These are phyloP conservation scores for Phaeolepiota aurea DNA, from an alignment of 768 basidiomycete species.

Conservation along the genomic window DNA sequence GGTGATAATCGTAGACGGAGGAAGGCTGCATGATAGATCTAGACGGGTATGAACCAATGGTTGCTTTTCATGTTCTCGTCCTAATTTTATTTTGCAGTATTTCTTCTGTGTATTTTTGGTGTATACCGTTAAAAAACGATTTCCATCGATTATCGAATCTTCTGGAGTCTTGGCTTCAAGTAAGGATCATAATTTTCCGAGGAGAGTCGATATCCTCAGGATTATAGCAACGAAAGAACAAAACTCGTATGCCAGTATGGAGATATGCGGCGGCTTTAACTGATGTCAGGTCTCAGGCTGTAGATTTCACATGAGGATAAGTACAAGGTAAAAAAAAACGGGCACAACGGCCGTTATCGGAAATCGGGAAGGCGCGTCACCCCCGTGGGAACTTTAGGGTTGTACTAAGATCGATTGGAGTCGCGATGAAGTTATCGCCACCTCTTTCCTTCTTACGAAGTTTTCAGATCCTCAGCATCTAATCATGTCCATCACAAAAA, in stretches of 20 bases:
- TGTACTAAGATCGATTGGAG: conserved; percentile 27
- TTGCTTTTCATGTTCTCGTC: neutral
- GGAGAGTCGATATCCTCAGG: too few relatives aligned
- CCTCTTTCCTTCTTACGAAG: conserved; percentile 11
- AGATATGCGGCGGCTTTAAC: neutral
- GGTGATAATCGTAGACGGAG: conserved; percentile 28
- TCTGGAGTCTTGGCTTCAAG: neutral
- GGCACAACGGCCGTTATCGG: neutral
- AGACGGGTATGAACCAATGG: neutral
- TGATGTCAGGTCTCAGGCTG: neutral
- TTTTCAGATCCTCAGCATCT: conserved; percentile 15
- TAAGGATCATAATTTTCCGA: neutral
- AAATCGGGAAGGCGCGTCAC: neutral
- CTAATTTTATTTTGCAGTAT: neutral
- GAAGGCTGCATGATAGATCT: neutral
- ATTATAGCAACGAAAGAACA: too few relatives aligned
- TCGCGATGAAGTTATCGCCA: conserved; percentile 19
- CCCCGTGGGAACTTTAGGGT: conserved; percentile 31
- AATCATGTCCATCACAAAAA: conserved; percentile 86
- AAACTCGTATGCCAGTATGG: too few relatives aligned
- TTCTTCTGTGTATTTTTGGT: neutral
- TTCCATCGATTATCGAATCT: neutral
- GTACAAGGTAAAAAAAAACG: neutral
- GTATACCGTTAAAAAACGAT: too few relatives aligned
- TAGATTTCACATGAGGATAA: neutral